These are phyloP conservation scores for Takashimella tepidaria DNA, from an alignment of 1,284 basidiomycete species.

Conservation along the genomic window DNA sequence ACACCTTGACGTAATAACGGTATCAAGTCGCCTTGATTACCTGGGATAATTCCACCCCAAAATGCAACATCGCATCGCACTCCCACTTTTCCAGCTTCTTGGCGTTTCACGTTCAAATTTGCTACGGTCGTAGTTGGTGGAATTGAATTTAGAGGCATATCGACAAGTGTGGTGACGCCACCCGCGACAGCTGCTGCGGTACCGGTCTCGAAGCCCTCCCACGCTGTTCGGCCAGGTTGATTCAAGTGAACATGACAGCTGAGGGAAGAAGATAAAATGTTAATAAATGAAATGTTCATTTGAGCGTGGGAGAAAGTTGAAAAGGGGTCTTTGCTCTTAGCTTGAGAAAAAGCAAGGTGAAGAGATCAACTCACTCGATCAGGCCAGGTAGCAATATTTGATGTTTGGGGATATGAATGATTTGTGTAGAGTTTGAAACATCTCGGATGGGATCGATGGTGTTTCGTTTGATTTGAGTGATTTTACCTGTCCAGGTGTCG, in stretches of 20 bases:
- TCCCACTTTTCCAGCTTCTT: constrained; percentile 53
- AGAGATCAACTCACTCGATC: constrained; percentile 61
- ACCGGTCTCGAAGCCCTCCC: constrained; percentile 91
- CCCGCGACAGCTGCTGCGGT: constrained; percentile 82
- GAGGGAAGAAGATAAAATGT: constrained; percentile 2
- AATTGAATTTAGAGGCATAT: constrained; percentile 94
- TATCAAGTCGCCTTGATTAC: constrained; percentile 56
- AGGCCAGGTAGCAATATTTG: constrained; percentile 70
- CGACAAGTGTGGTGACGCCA: constrained; percentile 83
- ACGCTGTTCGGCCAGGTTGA: constrained; percentile 69
- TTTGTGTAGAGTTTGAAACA: constrained; percentile 21
- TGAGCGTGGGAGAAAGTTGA: background rate
- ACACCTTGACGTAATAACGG: constrained; percentile 71
- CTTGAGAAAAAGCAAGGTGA: background rate
- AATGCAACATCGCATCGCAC: constrained; percentile 77
- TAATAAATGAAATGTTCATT: background rate
- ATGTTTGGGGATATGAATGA: constrained; percentile 31
- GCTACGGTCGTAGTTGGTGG: constrained; percentile 82
- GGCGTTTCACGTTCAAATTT: constrained; percentile 65
- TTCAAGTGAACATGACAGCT: constrained; percentile 90
- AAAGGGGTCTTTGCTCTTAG: no score
- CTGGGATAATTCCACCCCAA: constrained; percentile 90
- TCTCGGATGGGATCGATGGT: constrained; percentile 13
- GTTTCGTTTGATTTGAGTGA: constrained; percentile 52
- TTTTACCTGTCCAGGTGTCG: constrained; percentile 60